A percentile compares a stretch with the other conserved stretches of the same genome.
These are phyloP conservation scores for Suillus variegatus DNA, from an alignment of 768 basidiomycete genomes.

Conservation along the genomic window DNA sequence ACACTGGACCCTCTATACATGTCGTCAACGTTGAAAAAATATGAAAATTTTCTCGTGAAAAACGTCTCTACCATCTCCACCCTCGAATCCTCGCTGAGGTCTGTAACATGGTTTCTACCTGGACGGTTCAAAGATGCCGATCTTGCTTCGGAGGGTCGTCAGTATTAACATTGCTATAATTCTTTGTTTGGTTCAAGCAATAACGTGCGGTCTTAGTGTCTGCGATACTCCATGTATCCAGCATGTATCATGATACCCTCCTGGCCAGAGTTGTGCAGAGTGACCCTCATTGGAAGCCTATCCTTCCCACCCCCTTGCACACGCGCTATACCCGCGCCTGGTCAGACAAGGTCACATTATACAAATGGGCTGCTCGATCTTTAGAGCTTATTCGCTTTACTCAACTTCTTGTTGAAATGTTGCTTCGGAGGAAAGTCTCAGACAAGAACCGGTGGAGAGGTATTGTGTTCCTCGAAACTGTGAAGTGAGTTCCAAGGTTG, in stretches of 20 bases:
- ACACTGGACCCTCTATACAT: slow-evolving; percentile 33
- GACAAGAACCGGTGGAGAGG: slow-evolving; percentile 70
- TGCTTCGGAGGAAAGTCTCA: slow-evolving; percentile 69
- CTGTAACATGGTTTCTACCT: slow-evolving; percentile 93
- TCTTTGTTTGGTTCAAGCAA: slow-evolving; percentile 21
- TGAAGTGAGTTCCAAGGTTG: slow-evolving; percentile 67
- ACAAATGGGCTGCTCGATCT: slow-evolving; percentile 77
- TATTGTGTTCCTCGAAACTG: slow-evolving; percentile 71
- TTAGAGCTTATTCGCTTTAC: slow-evolving; percentile 79
- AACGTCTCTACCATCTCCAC: slow-evolving; percentile 85
- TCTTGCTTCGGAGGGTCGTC: slow-evolving; percentile 90
- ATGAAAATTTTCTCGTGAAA: slow-evolving; percentile 80
- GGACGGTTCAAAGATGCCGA: slow-evolving; percentile 98
- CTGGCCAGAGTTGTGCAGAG: slow-evolving; percentile 64
- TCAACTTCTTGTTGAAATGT: slow-evolving; percentile 91
- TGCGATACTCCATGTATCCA: slow-evolving; percentile 81
- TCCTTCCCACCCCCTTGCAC: slow-evolving; percentile 77
- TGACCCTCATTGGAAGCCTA: slow-evolving; percentile 70
- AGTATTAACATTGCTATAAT: slow-evolving; percentile 40
- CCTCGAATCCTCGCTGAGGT: slow-evolving; percentile 87
- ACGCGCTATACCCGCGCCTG: slow-evolving; percentile 90
- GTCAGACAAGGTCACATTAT: slow-evolving; percentile 65
- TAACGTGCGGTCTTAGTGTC: slow-evolving; percentile 59
- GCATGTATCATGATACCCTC: slow-evolving; percentile 95
- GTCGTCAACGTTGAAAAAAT: slow-evolving; percentile 66